Conservation (phyloP, 441 rosid species). For the Populus hybrid region DNA sequence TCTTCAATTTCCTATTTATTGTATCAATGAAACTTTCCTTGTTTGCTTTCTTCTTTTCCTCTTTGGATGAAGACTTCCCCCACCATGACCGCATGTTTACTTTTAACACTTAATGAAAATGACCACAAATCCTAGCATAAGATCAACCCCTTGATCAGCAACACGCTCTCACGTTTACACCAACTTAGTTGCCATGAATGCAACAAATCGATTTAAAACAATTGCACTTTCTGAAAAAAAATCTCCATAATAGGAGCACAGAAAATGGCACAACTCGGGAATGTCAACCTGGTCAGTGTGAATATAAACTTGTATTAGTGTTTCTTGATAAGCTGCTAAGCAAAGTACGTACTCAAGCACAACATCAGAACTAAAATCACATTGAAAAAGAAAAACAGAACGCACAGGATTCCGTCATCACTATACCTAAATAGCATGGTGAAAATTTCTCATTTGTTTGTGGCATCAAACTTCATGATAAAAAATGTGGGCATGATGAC, state of each 20-base stretch:
- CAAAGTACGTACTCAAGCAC: background rate
- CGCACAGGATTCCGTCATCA: background rate
- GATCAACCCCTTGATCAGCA: slow-evolving; percentile 11
- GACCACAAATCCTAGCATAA: slow-evolving; percentile 24
- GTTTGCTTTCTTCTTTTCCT: slow-evolving; percentile 54
- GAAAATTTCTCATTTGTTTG: background rate
- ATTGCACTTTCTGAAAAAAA: background rate
- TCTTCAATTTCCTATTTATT: slow-evolving; percentile 49
- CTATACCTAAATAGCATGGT: background rate
- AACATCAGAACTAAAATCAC: background rate
- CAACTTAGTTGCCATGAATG: slow-evolving; percentile 22
- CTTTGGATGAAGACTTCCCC: slow-evolving; percentile 60
- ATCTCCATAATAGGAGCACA: slow-evolving; percentile 1
- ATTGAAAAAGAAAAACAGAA: background rate
- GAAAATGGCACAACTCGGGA: slow-evolving; percentile 1
- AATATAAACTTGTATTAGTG: slow-evolving; percentile 13
- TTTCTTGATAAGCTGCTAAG: slow-evolving; percentile 1
- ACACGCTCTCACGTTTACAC: slow-evolving; percentile 12
- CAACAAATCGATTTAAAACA: background rate
- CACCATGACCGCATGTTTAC: slow-evolving; percentile 57
- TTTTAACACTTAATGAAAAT: background rate
- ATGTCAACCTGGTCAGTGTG: slow-evolving; percentile 6
- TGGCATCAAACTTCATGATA: background rate
- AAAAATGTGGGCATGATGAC: background rate
- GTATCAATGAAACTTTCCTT: slow-evolving; percentile 55